phyloP scores from a whole-genome alignment of 805 yeast species.

The Wickerhamiella musiphila region DNA sequence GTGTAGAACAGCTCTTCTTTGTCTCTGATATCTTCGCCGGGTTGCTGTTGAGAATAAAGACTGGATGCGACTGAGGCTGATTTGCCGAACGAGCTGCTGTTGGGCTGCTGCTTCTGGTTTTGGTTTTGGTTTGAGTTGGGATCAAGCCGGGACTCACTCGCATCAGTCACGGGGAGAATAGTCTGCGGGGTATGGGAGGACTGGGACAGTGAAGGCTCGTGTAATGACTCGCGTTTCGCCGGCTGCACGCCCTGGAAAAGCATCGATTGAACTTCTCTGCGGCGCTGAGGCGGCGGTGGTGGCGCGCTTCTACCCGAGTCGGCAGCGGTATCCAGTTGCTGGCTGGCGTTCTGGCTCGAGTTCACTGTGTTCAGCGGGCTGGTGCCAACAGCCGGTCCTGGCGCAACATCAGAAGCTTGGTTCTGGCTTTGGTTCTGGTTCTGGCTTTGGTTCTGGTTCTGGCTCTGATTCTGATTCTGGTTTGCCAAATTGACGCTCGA shows the following conservation, averaged over 20 bases:
- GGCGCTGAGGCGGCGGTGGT: conserved; percentile 2
- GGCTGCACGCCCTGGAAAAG: conserved; percentile 1
- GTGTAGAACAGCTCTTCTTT: conserved; percentile 14
- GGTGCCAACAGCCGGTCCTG: not conserved
- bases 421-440: not conserved
- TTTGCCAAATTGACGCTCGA: conserved; percentile 1
- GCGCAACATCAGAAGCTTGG: not conserved
- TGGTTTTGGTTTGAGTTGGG: not conserved
- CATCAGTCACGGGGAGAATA: no score
- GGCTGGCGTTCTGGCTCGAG: not conserved
- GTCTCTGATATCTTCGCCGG: no score
- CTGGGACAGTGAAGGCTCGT: no score
- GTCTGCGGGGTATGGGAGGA: no score
- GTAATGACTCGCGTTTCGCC: conserved; percentile 2
- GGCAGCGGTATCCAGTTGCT: not conserved
- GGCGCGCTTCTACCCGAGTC: not conserved
- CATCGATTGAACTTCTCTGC: conserved; percentile 1
- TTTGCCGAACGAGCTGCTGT: no score
- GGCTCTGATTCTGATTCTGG: conserved; percentile 9
- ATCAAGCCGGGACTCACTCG: no score
- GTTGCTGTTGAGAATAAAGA: no score
- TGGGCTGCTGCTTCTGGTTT: not conserved
- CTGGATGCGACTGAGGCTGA: no score
- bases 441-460: conserved; percentile 5
- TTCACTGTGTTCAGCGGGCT: not conserved